Base-by-base conservation (phyloP, 805 yeast genomes). In the Yarrowia porcina region DNA sequence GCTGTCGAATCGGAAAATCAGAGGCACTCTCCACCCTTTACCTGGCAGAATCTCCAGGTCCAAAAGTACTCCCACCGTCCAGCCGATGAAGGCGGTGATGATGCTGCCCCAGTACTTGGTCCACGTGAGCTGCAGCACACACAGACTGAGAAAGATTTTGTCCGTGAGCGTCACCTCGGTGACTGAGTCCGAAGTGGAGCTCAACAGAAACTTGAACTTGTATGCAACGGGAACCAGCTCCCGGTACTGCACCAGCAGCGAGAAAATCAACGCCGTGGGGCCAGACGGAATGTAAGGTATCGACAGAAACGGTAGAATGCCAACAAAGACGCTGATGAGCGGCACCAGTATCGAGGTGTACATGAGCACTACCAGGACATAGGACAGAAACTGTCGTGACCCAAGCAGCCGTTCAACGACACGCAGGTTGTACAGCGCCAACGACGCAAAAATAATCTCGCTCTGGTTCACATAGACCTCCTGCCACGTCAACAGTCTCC, bases 211-310 rank as follows among this genome's bases (percentile, higher is more conserved):
- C 56, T 76, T 75, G 68, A 77, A 76, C 64, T 70, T 70, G 69
- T 78, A 78, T 38, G 74, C 74, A 3, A 74, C 71, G 3, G 81
- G 81, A n/a, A 78, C 73, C 63, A 72, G 66, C 28, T 71, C 72
- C 54, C 73, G 70, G 64, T 76, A 77, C 35, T 74, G 72, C 11
- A 72, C 76, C 36, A 77, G 64, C 12, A 77, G 61, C 2, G 76
- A 74, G 65, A 75, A 75, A 4, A 77, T 25, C 2, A 76, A 56
- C 2, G 71, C 69, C 2, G 73, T 71, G 10, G 78, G 79, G 5
- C 81, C 80, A 0, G 76, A 67, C 1, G 71, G 67, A 10, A 73
- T 64, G 63, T 44, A 42, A 10, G 63, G 63, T 50, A 64, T 41
- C 25, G 54, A 32, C 42, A 28, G 27, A 10, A 67, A 63, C 0